These are phyloP conservation scores for Aspergillus ellipticus DNA, from an alignment of 495 filamentous ascomycete genomes.

Conservation along the genomic window DNA sequence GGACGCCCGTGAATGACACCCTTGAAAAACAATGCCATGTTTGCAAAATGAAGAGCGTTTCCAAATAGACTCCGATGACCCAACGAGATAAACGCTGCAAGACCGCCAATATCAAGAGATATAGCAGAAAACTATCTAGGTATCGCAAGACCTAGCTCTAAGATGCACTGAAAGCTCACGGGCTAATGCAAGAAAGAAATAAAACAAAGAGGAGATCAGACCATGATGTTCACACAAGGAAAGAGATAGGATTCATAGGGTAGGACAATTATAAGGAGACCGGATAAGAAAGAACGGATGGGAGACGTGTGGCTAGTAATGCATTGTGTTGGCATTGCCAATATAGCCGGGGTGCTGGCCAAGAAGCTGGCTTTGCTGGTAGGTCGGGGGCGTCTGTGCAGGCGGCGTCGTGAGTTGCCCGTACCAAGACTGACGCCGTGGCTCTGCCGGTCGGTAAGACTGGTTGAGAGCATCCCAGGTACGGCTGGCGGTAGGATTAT, in stretches of 20 bases:
- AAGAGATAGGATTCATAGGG: constrained; percentile 1
- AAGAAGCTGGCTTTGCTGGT: constrained; percentile 28
- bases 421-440: constrained; percentile 41
- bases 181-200: constrained; percentile 2
- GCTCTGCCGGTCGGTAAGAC: constrained; percentile 29
- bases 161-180: constrained; percentile 3
- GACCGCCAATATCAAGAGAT: not conserved
- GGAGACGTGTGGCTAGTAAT: constrained; percentile 16
- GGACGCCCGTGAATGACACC: not conserved
- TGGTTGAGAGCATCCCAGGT: constrained; percentile 44
- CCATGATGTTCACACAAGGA: constrained; percentile 4
- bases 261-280: constrained; percentile 8
- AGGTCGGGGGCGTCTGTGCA: constrained; percentile 17
- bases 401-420: constrained; percentile 28
- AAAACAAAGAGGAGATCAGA: constrained; percentile 9
- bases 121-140: not conserved
- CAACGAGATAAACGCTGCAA: not conserved
- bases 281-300: not conserved
- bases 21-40: not conserved
- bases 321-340: constrained; percentile 24
- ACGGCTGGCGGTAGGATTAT: constrained; percentile 37
- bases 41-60: not conserved
- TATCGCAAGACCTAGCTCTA: constrained; percentile 23
- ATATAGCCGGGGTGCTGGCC: constrained; percentile 26
- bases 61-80: not conserved